Evolutionary conservation across 768 basidiomycete species (phyloP), one percentile per base, ranked within the genome.

Genomic region (Panellus pusillus): DNA sequence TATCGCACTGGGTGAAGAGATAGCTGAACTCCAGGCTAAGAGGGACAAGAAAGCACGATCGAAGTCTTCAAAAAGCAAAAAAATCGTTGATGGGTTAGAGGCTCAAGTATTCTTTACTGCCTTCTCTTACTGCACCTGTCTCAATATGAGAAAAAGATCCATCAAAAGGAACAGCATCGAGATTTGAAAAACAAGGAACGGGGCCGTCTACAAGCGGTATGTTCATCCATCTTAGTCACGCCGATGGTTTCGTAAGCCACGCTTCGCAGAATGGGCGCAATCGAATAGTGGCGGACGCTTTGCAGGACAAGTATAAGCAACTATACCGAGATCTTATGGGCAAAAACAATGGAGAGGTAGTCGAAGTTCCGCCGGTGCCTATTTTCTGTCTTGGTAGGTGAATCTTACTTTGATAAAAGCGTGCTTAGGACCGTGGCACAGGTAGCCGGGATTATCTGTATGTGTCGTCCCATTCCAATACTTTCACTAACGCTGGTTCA

Each of bases 381-480:
- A 24, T 45, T 15, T 46, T 15, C 39, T 14, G 19, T 17, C 24
- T 18, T 15, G 14, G 6, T 24, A 24, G 24, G 24, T 24, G 24
- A 24, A 24, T 24, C 24, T 24, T 24, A 24, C 24, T 6, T 24
- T 2, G 24, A 19, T 39, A n/a, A 13, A 39, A 19, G 11, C 17
- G 6, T 18, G 4, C 17, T 47, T 9, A 31, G 18, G 4, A 13
- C 39, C 31, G 17, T 31, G 4, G 19, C 6, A 6, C 38, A 56
- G 58, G 58, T 9, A 56, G 52, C 38, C 44, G 59, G n/a, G 59
- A 61, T 18, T 61, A 43, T 45, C 24, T 61, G 59, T 54, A 52
- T 9, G 58, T 12, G 3, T 14, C 17, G 2, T 15, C 17, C 36
- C 19, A n/a, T 32, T 28, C 9, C 32, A 14, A 35, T 35, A 19